phyloP scores from a whole-genome alignment of 2,329 filamentous ascomycete genomes.

The Leptodontidium sp. region DNA sequence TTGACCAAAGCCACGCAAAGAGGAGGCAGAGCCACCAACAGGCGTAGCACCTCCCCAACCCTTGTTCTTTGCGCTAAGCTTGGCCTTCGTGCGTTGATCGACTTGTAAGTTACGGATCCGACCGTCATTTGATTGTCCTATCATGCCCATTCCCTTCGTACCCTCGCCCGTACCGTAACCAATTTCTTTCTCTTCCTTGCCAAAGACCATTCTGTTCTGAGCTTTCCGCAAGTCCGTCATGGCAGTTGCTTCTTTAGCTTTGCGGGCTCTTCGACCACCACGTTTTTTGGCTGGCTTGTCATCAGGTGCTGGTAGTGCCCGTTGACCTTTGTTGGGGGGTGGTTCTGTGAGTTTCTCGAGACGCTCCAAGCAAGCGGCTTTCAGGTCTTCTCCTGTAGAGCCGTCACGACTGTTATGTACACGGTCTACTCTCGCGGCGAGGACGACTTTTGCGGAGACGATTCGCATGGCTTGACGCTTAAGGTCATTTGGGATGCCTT shows the following conservation, averaged over 20 bases:
- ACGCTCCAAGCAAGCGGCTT: conserved; percentile 82
- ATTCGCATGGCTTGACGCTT: conserved; percentile 96
- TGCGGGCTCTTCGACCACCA: conserved; percentile 86
- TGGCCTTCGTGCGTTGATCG: conserved; percentile 91
- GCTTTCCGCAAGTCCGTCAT: conserved; percentile 97
- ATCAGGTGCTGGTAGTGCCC: conserved; percentile 89
- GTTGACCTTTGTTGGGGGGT: conserved; percentile 84
- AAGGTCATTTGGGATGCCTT: conserved; percentile 82
- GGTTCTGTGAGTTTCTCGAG: conserved; percentile 94
- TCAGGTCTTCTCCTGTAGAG: conserved; percentile 81
- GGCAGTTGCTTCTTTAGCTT: conserved; percentile 94
- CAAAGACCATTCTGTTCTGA: conserved; percentile 95
- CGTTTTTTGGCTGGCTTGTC: conserved; percentile 95
- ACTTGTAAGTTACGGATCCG: conserved; percentile 87
- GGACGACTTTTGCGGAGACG: conserved; percentile 88
- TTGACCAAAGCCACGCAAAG: conserved; percentile 79
- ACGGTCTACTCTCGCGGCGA: conserved; percentile 91
- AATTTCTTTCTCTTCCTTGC: conserved; percentile 92
- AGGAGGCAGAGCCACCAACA: conserved; percentile 75
- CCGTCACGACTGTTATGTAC: conserved; percentile 85
- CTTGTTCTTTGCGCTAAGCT: conserved; percentile 93
- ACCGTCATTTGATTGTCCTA: conserved; percentile 88
- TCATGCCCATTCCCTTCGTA: conserved; percentile 93
- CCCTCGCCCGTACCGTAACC: conserved; percentile 88
- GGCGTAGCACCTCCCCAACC: conserved; percentile 84